Evolutionary conservation across 257 asterid species (phyloP).

Genomic region (Solanum ossicruentum): DNA sequence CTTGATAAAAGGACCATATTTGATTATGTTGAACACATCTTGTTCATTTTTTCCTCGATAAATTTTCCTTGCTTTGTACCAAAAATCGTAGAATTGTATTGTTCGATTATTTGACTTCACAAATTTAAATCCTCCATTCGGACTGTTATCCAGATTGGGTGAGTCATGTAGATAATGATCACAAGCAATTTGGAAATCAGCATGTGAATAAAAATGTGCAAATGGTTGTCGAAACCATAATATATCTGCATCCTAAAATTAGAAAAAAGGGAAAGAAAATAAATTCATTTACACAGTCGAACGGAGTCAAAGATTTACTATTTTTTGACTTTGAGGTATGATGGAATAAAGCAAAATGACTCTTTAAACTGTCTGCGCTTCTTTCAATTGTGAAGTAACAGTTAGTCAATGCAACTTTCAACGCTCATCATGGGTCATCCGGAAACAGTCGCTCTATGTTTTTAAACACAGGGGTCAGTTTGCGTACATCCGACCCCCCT

Average conservation of each 20-base stretch:
- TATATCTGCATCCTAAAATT: slow-evolving; percentile 40
- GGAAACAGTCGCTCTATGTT: too few relatives aligned
- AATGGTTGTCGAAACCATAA: slow-evolving; percentile 52
- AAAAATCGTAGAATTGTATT: slow-evolving; percentile 32
- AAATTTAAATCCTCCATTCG: slow-evolving; percentile 38
- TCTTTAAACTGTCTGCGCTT: too few relatives aligned
- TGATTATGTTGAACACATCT: slow-evolving; percentile 35
- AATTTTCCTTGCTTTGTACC: slow-evolving; percentile 22
- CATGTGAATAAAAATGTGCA: slow-evolving; percentile 21
- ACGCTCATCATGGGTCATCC: too few relatives aligned
- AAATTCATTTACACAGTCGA: too few relatives aligned
- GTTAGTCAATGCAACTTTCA: too few relatives aligned
- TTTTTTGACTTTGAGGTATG: too few relatives aligned
- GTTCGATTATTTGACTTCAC: slow-evolving; percentile 29
- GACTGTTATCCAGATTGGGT: slow-evolving; percentile 10
- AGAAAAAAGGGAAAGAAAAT: not conserved
- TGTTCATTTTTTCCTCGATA: slow-evolving; percentile 36
- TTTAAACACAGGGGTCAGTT: too few relatives aligned
- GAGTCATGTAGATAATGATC: slow-evolving; percentile 14
- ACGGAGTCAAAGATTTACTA: too few relatives aligned
- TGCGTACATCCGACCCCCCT: too few relatives aligned
- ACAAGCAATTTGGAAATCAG: slow-evolving; percentile 36
- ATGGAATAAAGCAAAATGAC: too few relatives aligned
- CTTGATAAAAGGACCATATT: slow-evolving; percentile 13
- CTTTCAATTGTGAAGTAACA: too few relatives aligned